Base-by-base conservation (phyloP, 768 basidiomycete species). In the Pisolithus sp. region DNA sequence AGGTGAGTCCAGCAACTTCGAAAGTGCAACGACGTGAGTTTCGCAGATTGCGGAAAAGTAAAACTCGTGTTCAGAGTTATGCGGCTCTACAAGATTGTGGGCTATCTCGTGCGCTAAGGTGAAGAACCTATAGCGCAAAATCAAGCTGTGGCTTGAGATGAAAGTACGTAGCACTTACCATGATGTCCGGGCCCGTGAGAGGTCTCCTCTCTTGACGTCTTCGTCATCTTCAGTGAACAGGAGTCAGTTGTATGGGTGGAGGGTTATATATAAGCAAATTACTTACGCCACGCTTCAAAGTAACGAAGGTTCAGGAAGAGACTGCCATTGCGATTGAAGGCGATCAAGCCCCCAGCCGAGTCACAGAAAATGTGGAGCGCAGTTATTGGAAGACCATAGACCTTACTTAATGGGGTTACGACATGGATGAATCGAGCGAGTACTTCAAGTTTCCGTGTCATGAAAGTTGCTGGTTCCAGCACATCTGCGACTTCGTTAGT, bases 41-140 rank as follows among this genome's bases (percentile, higher is more conserved):
- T 96, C 90, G 56, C 88, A 89, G 18, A 97, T 87, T 6, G 89
- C 83, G 26, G 91, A 91, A 61, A 95, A 93, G 67, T 91, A 96
- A 67, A 96, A 97, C 56, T 93, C 91, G 57, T 95, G 93, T 62
- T 93, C 86, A 1, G 89, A 84, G 65, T 95, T 93, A 60, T 96
- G 94, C 0, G 82, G 79, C 39, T 82, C 76, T 15, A 94, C 85
- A 2, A 96, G 72, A 62, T 95, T 97, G 68, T 97, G 93, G 8
- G 90, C 90, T 57, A 93, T 88, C 62, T 93, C 93, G 64, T 96
- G 95, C 0, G 94, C 93, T 13, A 96, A 76, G 1, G 88, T 85
- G 61, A 94, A 91, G 68, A 86, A 99, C 89, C 88, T 87, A 57
- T 7, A 20, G 4, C 31, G 21, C 17, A 23, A 21, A 36, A 8